Conservation (phyloP, 2,329 filamentous ascomycete genomes). For the Neoascochyta sp. region DNA sequence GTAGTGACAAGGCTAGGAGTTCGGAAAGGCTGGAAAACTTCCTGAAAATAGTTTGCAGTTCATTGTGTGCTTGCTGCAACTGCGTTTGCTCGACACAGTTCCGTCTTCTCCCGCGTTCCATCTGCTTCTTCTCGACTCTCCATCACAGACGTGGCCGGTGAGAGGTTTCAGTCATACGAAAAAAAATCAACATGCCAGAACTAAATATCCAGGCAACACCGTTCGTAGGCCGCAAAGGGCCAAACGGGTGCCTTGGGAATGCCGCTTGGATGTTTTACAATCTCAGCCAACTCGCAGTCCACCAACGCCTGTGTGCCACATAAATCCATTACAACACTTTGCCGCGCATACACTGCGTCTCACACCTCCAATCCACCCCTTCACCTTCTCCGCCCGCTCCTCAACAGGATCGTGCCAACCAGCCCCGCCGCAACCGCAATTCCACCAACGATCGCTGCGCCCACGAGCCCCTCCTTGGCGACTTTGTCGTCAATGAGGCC, state of each 20-base stretch:
- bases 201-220: no score
- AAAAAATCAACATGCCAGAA: no score
- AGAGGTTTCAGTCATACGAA: no score
- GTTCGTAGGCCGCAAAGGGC: conserved; percentile 1
- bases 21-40: no score
- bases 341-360: neutral
- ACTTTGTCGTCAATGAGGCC: conserved; percentile 94
- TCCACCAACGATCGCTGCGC: conserved; percentile 90
- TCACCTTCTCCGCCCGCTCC: conserved; percentile 53
- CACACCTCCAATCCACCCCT: neutral
- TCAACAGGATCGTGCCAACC: conserved; percentile 81
- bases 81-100: no score
- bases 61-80: no score
- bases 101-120: no score
- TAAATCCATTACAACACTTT: neutral
- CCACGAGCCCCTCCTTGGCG: conserved; percentile 86
- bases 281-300: conserved; percentile 14
- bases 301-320: conserved; percentile 26
- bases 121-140: no score
- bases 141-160: no score
- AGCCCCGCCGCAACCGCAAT: conserved; percentile 91
- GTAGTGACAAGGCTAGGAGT: no score
- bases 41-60: no score
- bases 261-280: conserved; percentile 8
- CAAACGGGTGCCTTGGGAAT: no score